phyloP scores from a whole-genome alignment of 2,329 filamentous ascomycete species.

The Ceratocystis papillata region DNA sequence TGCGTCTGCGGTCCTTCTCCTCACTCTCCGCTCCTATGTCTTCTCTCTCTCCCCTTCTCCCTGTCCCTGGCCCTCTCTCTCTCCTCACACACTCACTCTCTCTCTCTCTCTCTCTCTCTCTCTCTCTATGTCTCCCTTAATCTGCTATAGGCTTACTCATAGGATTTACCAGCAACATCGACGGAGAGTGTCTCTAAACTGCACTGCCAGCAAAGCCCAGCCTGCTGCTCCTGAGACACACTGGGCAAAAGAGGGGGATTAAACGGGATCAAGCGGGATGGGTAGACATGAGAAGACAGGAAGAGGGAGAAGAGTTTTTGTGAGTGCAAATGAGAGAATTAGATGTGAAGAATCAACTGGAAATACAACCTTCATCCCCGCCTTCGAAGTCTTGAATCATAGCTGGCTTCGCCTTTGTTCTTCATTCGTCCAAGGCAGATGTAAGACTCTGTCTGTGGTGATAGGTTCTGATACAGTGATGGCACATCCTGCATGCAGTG shows the following conservation, averaged over 20 bases:
- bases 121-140: background rate
- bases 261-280: background rate
- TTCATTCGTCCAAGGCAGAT: background rate
- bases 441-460: background rate
- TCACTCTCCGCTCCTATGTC: background rate
- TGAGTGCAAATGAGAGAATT: background rate
- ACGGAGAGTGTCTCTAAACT: background rate
- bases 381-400: background rate
- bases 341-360: background rate
- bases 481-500: background rate
- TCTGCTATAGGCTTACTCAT: background rate
- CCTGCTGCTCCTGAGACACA: background rate
- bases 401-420: background rate
- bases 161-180: background rate
- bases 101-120: background rate
- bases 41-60: background rate
- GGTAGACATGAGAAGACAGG: background rate
- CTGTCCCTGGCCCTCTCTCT: background rate
- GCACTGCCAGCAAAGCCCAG: background rate
- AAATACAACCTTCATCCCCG: background rate
- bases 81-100: too few species aligned
- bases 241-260: background rate
- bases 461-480: background rate
- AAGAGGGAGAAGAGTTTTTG: background rate
- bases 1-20: background rate